Base-by-base conservation (phyloP, 352 stramenopile species). In the Phytophthora colocasiae region DNA sequence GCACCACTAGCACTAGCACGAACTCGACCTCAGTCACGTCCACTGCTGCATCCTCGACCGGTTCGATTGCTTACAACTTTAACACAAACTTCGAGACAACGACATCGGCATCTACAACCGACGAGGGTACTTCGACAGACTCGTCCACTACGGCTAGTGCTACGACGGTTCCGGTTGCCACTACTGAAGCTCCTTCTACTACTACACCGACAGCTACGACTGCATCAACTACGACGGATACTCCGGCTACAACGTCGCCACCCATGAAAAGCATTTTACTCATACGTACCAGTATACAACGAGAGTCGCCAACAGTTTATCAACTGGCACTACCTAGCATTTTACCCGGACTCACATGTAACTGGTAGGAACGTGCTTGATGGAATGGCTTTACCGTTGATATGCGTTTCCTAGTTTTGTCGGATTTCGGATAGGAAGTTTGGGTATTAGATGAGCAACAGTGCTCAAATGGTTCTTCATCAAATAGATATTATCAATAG, bases 51-150 rank as follows among this genome's bases (percentile, higher is more conserved):
- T 34, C 58, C 9, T 50, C 57, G 15, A 54, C 58, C 26, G 31
- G 10, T 19, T 45, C 48, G 32, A 56, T 19, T 3, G 40, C 53
- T 12, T 64, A 69, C 53, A 54, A 49, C 36, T 69, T 69, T 22
- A 27, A 41, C 39, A 44, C 61, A 32, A 56, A 65, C 40, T 60
- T 51, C 9, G 63, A 39, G 9, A 61, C 54, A 10, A 65, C 62
- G 11, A 59, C 54, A 2, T 76, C 63, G 41, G 54, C 41, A 11
- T 67, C 61, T 24, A 55, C 59, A 0, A 32, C 15, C 5, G 41
- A 44, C 15, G 44, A 61, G 0, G 54, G 19, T 19, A 19, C 39
- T 9, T 50, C 65, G 4, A 45, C 65, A 19, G 27, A 51, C 27
- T 52, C 64, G 38, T 45, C 58, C 4, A 14, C 47, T 19, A 6